Evolutionary conservation across 73 alveolate species (phyloP), one percentile per base, ranked within the genome.

Genomic region (Paramecium tetraurelia): DNA sequence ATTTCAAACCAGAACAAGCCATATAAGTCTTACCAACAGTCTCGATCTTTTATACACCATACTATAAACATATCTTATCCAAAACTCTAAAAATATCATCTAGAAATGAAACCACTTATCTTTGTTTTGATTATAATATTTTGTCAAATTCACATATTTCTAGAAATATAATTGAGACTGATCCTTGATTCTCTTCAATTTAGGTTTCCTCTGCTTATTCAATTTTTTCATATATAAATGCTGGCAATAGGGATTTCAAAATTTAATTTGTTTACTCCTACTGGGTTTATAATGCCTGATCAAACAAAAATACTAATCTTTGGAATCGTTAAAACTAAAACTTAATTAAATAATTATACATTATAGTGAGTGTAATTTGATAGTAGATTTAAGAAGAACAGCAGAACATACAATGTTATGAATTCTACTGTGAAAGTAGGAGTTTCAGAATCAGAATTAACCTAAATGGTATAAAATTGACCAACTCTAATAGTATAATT

Each of bases 1-100:
- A 31, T 35, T 95, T 95, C 58, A 96, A 92, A 2, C 99, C 99
- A 48, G 97, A 96, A 57, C 98, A 95, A 14, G 98, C 97, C 98
- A 96, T 95, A 89, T 96, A 96, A 7, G 98, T 95, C 63, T 95
- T 95, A 7, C 99, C 99, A 6, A 96, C 99, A 14, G 99, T 96
- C 86, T 96, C 97, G 31, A 95, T 94, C 71, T 89, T 89, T 46
- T 89, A 71, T 24, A 83, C 94, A n/a, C 94, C 94, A 71, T 94
- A 95, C 16, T 85, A 41, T 27, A 86, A 93, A 38, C 97, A 92
- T 20, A 96, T 89, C 84, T 94, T 92, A 63, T 96, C 98, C 36
- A 96, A 96, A 8, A 96, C 96, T 71, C 94, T 93, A 86, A 93
- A 96, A 8, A 96, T 72, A 21, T 96, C 93, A 92, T 96, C 97